Percentiles rank a stretch among this genome's conserved stretches.
These are phyloP conservation scores for Phialocephala subalpina DNA, from an alignment of 2,329 filamentous ascomycete genomes.

Conservation along the genomic window DNA sequence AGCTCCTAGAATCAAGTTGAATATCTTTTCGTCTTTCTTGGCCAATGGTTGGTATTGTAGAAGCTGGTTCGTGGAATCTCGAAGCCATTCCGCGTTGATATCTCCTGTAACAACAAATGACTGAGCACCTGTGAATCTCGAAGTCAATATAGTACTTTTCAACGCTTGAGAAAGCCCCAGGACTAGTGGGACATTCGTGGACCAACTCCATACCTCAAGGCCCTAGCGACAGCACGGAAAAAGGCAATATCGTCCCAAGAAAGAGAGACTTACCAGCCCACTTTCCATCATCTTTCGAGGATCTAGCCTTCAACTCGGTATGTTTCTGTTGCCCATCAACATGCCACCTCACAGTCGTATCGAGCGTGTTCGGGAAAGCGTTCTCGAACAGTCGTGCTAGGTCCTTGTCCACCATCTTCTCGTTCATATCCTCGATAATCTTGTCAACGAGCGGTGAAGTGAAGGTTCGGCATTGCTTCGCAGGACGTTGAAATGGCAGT, in stretches of 20 bases:
- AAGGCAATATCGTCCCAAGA: too few relatives aligned
- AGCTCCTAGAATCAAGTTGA: constrained; percentile 84
- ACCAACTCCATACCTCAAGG: too few relatives aligned
- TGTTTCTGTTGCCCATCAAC: constrained; percentile 56
- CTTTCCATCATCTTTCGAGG: constrained; percentile 59
- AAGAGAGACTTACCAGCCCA: too few relatives aligned
- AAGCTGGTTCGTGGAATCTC: constrained; percentile 93
- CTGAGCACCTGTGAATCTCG: too few relatives aligned
- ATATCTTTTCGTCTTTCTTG: constrained; percentile 80
- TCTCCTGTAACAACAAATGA: constrained; percentile 94
- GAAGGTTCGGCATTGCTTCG: constrained; percentile 85
- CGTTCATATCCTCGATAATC: constrained; percentile 84
- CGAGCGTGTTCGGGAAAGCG: constrained; percentile 83
- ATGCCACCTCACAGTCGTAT: constrained; percentile 78
- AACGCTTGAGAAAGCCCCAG: too few relatives aligned
- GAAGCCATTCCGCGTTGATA: constrained; percentile 91
- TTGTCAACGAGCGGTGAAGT: constrained; percentile 85
- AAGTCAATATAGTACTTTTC: too few relatives aligned
- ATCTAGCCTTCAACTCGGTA: constrained; percentile 48
- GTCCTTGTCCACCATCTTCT: constrained; percentile 83
- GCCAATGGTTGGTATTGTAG: constrained; percentile 88
- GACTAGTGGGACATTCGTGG: too few relatives aligned
- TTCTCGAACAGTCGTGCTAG: constrained; percentile 95
- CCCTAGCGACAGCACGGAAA: too few relatives aligned
- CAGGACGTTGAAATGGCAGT: constrained; percentile 87